These are phyloP conservation scores for Cutaneotrichosporon cyanovorans DNA, from an alignment of 1,284 basidiomycete species.

Conservation along the genomic window DNA sequence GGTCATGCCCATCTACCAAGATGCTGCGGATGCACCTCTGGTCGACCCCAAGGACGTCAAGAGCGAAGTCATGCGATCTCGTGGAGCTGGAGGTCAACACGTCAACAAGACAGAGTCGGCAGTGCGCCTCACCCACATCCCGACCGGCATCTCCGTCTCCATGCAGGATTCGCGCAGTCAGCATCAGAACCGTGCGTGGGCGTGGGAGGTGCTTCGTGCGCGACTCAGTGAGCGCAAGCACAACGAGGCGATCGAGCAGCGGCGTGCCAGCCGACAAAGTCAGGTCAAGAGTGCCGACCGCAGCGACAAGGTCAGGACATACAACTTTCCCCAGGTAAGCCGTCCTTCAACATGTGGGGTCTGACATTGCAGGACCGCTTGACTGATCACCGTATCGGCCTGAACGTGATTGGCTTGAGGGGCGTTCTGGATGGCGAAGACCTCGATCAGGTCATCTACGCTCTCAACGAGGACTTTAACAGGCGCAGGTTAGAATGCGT, in stretches of 20 bases:
- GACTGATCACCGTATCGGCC: slow-evolving; percentile 80
- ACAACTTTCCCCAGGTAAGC: slow-evolving; percentile 75
- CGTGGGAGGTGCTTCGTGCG: slow-evolving; percentile 76
- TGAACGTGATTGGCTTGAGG: slow-evolving; percentile 65
- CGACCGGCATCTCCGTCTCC: slow-evolving; percentile 88
- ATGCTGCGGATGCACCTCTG: slow-evolving; percentile 47
- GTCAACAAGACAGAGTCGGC: slow-evolving; percentile 99
- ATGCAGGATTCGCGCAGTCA: slow-evolving; percentile 98
- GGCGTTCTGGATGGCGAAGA: slow-evolving; percentile 72
- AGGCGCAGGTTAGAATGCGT: slow-evolving; percentile 62
- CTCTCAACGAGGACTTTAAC: slow-evolving; percentile 58
- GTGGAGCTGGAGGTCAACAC: slow-evolving; percentile 96
- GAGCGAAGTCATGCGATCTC: slow-evolving; percentile 85
- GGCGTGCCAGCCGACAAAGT: slow-evolving; percentile 60
- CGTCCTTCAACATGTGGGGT: too few relatives aligned
- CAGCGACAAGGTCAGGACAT: slow-evolving; percentile 88
- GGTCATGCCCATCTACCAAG: slow-evolving; percentile 53
- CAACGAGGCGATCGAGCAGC: slow-evolving; percentile 59
- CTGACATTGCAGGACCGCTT: slow-evolving; percentile 61
- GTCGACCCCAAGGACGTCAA: slow-evolving; percentile 78
- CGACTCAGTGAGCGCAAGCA: slow-evolving; percentile 74
- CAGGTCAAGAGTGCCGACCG: slow-evolving; percentile 74
- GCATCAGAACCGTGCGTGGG: slow-evolving; percentile 82
- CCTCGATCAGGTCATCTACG: slow-evolving; percentile 53
- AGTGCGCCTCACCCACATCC: slow-evolving; percentile 87